Base-by-base conservation (phyloP, 441 rosid genomes). In the Manihot esculenta region DNA sequence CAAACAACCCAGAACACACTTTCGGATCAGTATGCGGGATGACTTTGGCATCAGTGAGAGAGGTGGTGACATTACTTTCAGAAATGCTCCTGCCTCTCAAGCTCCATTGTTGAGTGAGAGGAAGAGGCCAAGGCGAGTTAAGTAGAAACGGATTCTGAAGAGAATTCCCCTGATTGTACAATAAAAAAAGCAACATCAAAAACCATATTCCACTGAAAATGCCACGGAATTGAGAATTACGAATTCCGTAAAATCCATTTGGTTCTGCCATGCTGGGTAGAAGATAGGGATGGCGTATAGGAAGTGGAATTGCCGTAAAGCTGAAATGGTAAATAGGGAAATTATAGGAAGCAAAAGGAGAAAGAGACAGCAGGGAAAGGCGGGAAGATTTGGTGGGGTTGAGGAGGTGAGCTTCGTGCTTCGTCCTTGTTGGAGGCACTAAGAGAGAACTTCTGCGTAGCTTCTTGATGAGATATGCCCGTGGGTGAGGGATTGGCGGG, bases 1-100 rank as follows among this genome's bases (percentile, higher is more conserved):
- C 75, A 17, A 70, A 65, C 74, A 83, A 75, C 7, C 85, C 84
- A 0, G 75, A 50, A 12, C 88, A 82, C 3, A 68, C 41, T n/a
- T 74, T 68, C 1, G 81, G 81, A 68, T 78, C 64, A 26, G 55
- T 56, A 0, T 0, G 76, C 0, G 80, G 42, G 33, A 74, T 6
- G 10, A 51, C n/a, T 17, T 9, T 12, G 0, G 42, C 21, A 10
- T 66, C 66, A 42, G 12, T 61, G 10, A 61, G 48, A 18, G n/a
- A 35, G n/a, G 14, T 10, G 21, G 33, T 23, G 15, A 2, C 9
- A 64, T 48, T 64, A 47, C 45, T 45, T 64, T 64, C 54, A 64
- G 54, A 9, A 64, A 64, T 10, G 14, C 53, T 27, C 67, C 67
- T 24, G 33, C 54, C 41, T 47, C 50, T 42, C n/a, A 42, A 41